Evolutionary conservation across 73 alveolate species (phyloP).

Genomic region (Blepharisma stoltei): DNA sequence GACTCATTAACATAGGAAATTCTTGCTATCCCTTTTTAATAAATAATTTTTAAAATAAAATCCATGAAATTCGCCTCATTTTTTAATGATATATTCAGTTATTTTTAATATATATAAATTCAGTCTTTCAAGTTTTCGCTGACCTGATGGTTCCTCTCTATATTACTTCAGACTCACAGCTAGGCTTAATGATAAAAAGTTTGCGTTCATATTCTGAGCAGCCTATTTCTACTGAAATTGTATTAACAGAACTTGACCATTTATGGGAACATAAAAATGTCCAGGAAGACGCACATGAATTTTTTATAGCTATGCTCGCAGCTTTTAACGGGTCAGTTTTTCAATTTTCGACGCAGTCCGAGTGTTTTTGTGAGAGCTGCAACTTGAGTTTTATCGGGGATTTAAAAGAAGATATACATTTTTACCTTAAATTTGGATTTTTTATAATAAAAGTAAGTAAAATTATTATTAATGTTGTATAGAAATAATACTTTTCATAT

Average conservation of each 20-base stretch:
- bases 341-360: not conserved
- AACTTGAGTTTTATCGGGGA: not conserved
- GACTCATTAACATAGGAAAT: slow-evolving; percentile 23
- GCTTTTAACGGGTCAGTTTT: not conserved
- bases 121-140: slow-evolving; percentile 18
- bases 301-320: slow-evolving; percentile 13
- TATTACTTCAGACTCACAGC: not conserved
- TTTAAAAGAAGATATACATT: slow-evolving; percentile 1
- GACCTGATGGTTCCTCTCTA: not conserved
- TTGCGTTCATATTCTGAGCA: not conserved
- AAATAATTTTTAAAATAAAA: no score
- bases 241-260: not conserved
- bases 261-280: slow-evolving; percentile 18
- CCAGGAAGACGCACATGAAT: slow-evolving; percentile 24
- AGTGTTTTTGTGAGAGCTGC: slow-evolving; percentile 7
- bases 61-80: no score
- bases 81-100: no score
- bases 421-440: no score
- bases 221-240: not conserved
- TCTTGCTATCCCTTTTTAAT: no score
- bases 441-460: no score
- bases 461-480: no score
- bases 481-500: not conserved
- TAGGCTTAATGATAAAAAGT: not conserved
- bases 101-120: no score